Evolutionary conservation across 805 yeast species (phyloP).

Genomic region (Candida morakotiae): DNA sequence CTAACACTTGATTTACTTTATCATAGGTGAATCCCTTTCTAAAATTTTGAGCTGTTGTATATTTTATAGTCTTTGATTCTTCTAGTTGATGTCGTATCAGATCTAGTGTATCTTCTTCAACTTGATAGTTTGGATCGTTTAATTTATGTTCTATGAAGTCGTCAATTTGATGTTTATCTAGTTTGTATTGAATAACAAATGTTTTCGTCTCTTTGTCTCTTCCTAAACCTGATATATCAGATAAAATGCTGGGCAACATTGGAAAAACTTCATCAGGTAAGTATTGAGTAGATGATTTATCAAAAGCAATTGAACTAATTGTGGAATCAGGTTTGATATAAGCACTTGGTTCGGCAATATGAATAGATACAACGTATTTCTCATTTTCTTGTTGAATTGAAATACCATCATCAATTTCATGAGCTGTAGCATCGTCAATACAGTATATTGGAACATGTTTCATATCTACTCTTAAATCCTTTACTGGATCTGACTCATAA

Average conservation of each 20-base stretch:
- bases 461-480: slow-evolving; percentile 34
- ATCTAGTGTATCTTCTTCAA: slow-evolving; percentile 7
- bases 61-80: slow-evolving; percentile 16
- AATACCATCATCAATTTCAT: slow-evolving; percentile 93
- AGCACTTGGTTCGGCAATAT: slow-evolving; percentile 86
- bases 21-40: slow-evolving; percentile 53
- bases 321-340: slow-evolving; percentile 40
- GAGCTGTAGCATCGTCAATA: slow-evolving; percentile 75
- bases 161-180: slow-evolving; percentile 18
- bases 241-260: slow-evolving; percentile 64
- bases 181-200: slow-evolving; percentile 30
- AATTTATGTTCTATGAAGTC: slow-evolving; percentile 12
- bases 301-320: slow-evolving; percentile 54
- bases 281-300: slow-evolving; percentile 64
- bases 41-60: slow-evolving; percentile 22
- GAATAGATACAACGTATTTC: slow-evolving; percentile 52
- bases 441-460: slow-evolving; percentile 61
- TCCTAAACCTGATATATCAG: slow-evolving; percentile 51
- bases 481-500: slow-evolving; percentile 26
- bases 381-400: slow-evolving; percentile 42
- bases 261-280: slow-evolving; percentile 61
- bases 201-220: slow-evolving; percentile 39
- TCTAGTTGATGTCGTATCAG: slow-evolving; percentile 14
- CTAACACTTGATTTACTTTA: slow-evolving; percentile 52
- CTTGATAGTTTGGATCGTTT: slow-evolving; percentile 5